phyloP scores from a whole-genome alignment of 148 eudicot species.

The Polygonum aviculare region DNA sequence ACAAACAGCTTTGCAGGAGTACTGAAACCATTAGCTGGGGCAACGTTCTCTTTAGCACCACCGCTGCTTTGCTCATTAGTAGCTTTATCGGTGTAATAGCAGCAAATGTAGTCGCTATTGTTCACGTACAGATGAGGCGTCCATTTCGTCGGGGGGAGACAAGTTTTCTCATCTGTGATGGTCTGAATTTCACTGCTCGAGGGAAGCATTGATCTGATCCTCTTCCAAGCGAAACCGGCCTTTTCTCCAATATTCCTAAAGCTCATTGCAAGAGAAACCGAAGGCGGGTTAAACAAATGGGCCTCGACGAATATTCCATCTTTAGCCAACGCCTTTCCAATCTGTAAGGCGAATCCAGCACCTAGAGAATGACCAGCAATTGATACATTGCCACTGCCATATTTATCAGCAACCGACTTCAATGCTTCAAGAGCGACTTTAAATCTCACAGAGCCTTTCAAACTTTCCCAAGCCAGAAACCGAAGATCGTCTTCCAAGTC shows the following conservation, averaged over 20 bases:
- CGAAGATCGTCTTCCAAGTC: constrained; percentile 84
- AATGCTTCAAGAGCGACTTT: constrained; percentile 46
- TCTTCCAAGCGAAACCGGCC: constrained; percentile 60
- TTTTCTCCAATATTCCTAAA: constrained; percentile 63
- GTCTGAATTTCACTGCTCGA: constrained; percentile 22
- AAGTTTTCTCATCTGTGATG: constrained; percentile 17
- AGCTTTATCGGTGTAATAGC: constrained; percentile 45
- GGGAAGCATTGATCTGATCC: constrained; percentile 64
- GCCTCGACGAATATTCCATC: constrained; percentile 70
- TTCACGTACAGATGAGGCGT: constrained; percentile 78
- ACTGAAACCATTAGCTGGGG: constrained; percentile 19
- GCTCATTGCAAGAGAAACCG: constrained; percentile 76
- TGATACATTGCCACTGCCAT: constrained; percentile 61
- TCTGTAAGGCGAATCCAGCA: constrained; percentile 85
- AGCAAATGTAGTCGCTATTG: constrained; percentile 80
- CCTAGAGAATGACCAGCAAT: constrained; percentile 82
- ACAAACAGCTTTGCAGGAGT: constrained; percentile 65
- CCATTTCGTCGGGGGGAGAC: constrained; percentile 38
- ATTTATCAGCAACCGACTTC: constrained; percentile 38
- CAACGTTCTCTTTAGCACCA: constrained; percentile 44
- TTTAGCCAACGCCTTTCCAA: constrained; percentile 74
- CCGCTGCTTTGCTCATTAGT: constrained; percentile 12
- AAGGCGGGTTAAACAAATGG: constrained; percentile 87
- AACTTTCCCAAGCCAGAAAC: constrained; percentile 88
- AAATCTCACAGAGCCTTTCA: constrained; percentile 79